Evolutionary conservation across 257 asterid species (phyloP).

Genomic region (Scutellaria minor): DNA sequence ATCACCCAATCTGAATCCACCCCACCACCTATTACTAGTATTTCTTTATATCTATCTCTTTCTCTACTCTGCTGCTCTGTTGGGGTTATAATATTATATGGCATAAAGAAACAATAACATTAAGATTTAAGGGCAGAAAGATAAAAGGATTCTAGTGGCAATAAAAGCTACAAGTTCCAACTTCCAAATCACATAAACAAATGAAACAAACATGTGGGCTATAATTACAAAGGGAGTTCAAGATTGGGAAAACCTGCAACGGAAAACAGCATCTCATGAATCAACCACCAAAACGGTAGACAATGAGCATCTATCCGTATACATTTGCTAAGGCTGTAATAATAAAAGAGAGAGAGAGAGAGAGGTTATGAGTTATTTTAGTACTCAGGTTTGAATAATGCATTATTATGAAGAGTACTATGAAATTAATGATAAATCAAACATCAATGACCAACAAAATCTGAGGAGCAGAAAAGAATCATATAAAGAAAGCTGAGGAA

Average conservation of each 20-base stretch:
- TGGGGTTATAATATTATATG: conserved; percentile 25
- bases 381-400: conserved; percentile 32
- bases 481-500: conserved; percentile 31
- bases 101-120: conserved; percentile 20
- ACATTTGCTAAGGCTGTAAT: conserved; percentile 45
- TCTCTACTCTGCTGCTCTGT: conserved; percentile 31
- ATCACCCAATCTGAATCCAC: conserved; percentile 51
- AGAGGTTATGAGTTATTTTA: conserved; percentile 25
- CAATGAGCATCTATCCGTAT: conserved; percentile 74
- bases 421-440: conserved; percentile 33
- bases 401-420: conserved; percentile 20
- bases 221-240: conserved; percentile 41
- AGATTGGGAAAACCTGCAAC: conserved; percentile 54
- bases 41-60: conserved; percentile 42
- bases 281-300: conserved; percentile 70
- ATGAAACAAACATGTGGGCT: conserved; percentile 44
- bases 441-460: conserved; percentile 51
- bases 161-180: conserved; percentile 56
- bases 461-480: conserved; percentile 52
- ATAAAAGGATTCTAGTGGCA: conserved; percentile 36
- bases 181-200: conserved; percentile 51
- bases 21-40: conserved; percentile 42
- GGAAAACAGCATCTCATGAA: conserved; percentile 78
- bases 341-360: background rate
- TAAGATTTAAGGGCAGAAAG: conserved; percentile 40